phyloP scores from a whole-genome alignment of 805 yeast species.

The Wickerhamomyces mucosus region DNA sequence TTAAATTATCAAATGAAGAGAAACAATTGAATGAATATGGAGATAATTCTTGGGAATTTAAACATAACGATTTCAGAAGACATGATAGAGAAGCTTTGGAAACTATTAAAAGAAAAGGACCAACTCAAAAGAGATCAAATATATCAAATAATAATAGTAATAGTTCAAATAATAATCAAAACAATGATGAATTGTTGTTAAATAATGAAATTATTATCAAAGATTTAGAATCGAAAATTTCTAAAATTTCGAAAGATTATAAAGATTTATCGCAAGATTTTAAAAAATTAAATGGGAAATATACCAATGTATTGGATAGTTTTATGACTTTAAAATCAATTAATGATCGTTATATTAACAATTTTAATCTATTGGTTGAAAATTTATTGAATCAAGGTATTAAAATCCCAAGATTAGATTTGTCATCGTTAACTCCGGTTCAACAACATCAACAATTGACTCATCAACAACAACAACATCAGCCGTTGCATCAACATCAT shows the following conservation, averaged over 20 bases:
- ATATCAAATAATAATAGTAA: no score
- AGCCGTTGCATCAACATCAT: slow-evolving; percentile 2
- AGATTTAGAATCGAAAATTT: slow-evolving; percentile 13
- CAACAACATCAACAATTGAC: slow-evolving; percentile 7
- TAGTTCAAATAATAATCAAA: no score
- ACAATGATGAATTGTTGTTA: neutral
- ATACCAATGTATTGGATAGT: slow-evolving; percentile 55
- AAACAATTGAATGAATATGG: slow-evolving; percentile 48
- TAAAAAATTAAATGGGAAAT: slow-evolving; percentile 41
- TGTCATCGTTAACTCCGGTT: slow-evolving; percentile 27
- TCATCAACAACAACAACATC: slow-evolving; percentile 9
- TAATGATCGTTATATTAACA: slow-evolving; percentile 46
- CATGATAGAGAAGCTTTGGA: slow-evolving; percentile 75
- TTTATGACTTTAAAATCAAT: slow-evolving; percentile 45
- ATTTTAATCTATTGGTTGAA: slow-evolving; percentile 40
- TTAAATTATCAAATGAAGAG: slow-evolving; percentile 62
- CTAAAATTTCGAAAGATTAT: slow-evolving; percentile 20
- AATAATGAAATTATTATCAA: slow-evolving; percentile 9
- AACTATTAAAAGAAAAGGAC: slow-evolving; percentile 77
- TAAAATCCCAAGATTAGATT: slow-evolving; percentile 53
- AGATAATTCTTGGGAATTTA: slow-evolving; percentile 88
- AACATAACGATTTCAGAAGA: slow-evolving; percentile 77
- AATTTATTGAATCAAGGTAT: slow-evolving; percentile 51
- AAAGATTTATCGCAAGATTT: slow-evolving; percentile 26
- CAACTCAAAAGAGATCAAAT: slow-evolving; percentile 38